Base-by-base conservation (phyloP, 768 basidiomycete species). In the Suillus sp. region DNA sequence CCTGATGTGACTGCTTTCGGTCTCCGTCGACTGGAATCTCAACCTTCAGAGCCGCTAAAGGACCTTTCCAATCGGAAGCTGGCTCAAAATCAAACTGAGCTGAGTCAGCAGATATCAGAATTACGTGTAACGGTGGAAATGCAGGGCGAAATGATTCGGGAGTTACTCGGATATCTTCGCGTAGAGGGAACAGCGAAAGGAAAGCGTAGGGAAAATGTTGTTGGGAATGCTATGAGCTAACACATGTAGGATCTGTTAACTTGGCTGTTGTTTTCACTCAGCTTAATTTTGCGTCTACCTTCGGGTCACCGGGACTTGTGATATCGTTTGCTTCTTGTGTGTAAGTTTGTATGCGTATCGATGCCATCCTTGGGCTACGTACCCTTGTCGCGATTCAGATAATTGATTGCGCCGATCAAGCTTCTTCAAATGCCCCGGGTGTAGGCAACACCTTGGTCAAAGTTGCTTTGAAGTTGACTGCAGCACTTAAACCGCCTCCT, bases 41-140 rank as follows among this genome's bases (percentile, higher is more conserved):
- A 66, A 59, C 61, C 61, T 60, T 60, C 27, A 51, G 40, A 25
- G 62, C 63, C 43, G 57, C 64, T n/a, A 54, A 76, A 64, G 2
- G 86, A 89, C 64, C 76, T 88, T 14, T 78, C 81, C 0, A 88
- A 88, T 62, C 74, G 81, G 38, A 89, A 89, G 67, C 77, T 88
- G 1, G 86, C 85, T 4, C 82, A 86, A 69, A 89, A 88, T 64
- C 88, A 89, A 70, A 82, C 82, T 10, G 88, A 88, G 72, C 76
- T 92, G 47, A 85, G 84, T 64, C 75, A 75, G 50, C 89, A 92
- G 75, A 88, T 92, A 51, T 74, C 78, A 10, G 86, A 87, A 62
- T 76, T 91, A 47, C 78, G 81, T 13, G 72, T 66, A 6, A 78
- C 81, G 8, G 80, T 91, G n/a, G 86, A 89, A 71, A 71, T 70